A percentile compares a stretch with the other conserved stretches of the same genome.
phyloP scores from a whole-genome alignment of 441 rosid species.

The Dalechampia spathulata region DNA sequence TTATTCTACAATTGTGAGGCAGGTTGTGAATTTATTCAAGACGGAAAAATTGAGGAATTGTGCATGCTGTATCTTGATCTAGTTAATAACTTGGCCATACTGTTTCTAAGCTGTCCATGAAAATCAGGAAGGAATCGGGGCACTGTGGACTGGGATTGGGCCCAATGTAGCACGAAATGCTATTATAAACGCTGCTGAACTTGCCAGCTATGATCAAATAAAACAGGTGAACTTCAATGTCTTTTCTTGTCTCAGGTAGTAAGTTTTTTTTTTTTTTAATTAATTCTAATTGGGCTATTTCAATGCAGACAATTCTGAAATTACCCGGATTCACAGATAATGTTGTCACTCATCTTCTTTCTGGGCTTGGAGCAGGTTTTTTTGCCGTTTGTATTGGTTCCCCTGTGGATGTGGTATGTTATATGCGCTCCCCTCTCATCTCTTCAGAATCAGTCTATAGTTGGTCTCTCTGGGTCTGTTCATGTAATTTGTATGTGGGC shows the following conservation, averaged over 20 bases:
- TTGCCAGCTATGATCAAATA: slow-evolving; percentile 98
- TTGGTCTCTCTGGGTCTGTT: no score
- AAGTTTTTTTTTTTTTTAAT: background rate
- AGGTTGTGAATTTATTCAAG: slow-evolving; percentile 42
- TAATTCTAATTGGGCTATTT: no score
- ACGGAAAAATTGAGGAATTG: slow-evolving; percentile 5
- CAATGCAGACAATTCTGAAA: slow-evolving; percentile 73
- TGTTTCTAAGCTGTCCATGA: background rate
- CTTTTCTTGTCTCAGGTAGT: slow-evolving; percentile 6
- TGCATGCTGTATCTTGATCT: background rate
- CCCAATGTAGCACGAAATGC: slow-evolving; percentile 96
- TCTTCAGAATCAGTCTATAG: background rate
- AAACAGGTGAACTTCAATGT: slow-evolving; percentile 49
- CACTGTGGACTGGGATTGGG: slow-evolving; percentile 98
- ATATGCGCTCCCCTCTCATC: slow-evolving; percentile 19
- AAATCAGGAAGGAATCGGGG: slow-evolving; percentile 72
- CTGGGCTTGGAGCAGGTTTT: slow-evolving; percentile 97
- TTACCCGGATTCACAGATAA: slow-evolving; percentile 93
- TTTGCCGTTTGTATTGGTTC: slow-evolving; percentile 96
- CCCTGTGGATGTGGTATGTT: slow-evolving; percentile 92
- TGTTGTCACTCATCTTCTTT: slow-evolving; percentile 77
- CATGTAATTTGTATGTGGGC: no score
- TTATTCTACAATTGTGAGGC: slow-evolving; percentile 77
- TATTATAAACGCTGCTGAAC: slow-evolving; percentile 96
- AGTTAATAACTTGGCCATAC: no score